These are phyloP conservation scores for Flaveria sonorensis DNA, from an alignment of 129 eudicot genomes.

Conservation along the genomic window DNA sequence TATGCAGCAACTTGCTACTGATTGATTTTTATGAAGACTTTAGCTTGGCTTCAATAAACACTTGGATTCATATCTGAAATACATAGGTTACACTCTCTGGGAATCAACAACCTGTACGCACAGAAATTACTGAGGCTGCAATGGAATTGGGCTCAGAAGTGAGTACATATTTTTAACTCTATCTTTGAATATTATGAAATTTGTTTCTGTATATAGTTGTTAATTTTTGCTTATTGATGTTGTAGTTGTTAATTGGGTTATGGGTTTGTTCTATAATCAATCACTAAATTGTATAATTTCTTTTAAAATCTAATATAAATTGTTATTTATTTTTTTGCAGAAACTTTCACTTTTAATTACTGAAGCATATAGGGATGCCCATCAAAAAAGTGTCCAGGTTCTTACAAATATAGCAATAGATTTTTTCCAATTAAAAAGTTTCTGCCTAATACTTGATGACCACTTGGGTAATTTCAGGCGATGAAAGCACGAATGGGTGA, in stretches of 20 bases:
- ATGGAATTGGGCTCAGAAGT: constrained; percentile 91
- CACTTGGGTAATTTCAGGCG: constrained; percentile 43
- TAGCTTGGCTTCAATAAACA: not conserved
- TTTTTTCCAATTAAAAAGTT: not conserved
- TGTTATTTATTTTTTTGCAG: constrained; percentile 38
- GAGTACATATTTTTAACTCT: constrained; percentile 25
- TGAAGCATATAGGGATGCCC: constrained; percentile 91
- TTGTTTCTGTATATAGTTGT: too few relatives aligned
- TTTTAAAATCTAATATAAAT: not conserved
- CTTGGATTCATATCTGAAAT: constrained; percentile 23
- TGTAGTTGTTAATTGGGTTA: not conserved
- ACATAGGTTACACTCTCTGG: constrained; percentile 89
- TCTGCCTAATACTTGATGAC: not conserved
- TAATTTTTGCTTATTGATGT: not conserved
- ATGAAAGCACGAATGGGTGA: constrained; percentile 95
- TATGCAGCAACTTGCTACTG: not conserved
- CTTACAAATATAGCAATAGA: not conserved
- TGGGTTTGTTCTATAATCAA: not conserved
- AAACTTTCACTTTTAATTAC: constrained; percentile 75
- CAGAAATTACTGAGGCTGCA: constrained; percentile 96
- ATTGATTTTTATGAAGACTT: not conserved
- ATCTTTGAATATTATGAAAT: not conserved
- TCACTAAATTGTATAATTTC: not conserved
- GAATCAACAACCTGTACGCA: constrained; percentile 88
- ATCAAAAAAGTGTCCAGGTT: constrained; percentile 81